phyloP scores from a whole-genome alignment of 352 stramenopile genomes.

The Globisporangium irregulare region DNA sequence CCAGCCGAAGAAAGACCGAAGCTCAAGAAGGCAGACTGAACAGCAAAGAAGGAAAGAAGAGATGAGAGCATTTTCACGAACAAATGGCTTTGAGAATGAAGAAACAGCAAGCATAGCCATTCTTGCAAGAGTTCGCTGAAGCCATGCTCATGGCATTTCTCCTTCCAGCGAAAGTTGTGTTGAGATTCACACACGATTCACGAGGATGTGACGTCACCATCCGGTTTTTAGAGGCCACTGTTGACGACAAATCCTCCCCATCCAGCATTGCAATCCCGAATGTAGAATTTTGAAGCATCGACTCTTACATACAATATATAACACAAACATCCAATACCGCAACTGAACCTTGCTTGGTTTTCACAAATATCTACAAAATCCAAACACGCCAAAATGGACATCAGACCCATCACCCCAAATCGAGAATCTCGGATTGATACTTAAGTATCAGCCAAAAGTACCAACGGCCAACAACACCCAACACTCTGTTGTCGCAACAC shows the following conservation, averaged over 20 bases:
- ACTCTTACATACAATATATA: neutral
- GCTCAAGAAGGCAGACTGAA: no score
- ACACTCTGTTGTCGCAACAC: neutral
- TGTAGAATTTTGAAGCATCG: neutral
- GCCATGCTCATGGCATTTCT: no score
- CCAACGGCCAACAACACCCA: neutral
- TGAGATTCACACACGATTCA: neutral
- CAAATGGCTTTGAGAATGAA: no score
- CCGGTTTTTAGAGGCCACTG: neutral
- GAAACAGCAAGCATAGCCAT: no score
- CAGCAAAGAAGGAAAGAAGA: neutral
- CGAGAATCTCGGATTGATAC: neutral
- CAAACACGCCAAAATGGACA: constrained; percentile 6
- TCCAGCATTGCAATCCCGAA: neutral
- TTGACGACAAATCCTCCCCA: neutral
- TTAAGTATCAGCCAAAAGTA: neutral
- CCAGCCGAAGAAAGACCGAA: no score
- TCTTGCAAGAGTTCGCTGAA: no score
- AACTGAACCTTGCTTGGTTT: neutral
- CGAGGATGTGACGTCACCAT: constrained; percentile 6
- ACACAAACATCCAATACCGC: neutral
- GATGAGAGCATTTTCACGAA: no score
- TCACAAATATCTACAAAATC: neutral
- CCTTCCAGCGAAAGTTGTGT: no score
- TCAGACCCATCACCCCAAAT: neutral